Conservation (phyloP, 2,329 filamentous ascomycete genomes). For the Cryphonectria carpinicola region DNA sequence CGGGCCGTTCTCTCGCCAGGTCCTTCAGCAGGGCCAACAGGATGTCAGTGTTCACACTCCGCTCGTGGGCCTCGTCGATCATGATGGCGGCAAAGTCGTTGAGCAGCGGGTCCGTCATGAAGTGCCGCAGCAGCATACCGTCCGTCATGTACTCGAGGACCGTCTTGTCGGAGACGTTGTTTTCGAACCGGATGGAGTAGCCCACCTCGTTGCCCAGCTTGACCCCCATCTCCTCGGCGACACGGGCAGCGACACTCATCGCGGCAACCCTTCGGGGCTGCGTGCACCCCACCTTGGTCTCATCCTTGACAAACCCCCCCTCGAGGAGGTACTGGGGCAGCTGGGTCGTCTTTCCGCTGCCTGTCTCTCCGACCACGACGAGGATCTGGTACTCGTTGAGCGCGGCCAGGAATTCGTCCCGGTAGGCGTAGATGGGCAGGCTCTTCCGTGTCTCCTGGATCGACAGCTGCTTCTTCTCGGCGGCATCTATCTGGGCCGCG, state of each 20-base stretch:
- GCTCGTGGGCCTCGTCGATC: conserved; percentile 97
- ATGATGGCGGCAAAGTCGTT: conserved; percentile 85
- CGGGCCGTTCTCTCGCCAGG: conserved; percentile 77
- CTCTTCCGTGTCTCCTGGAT: conserved; percentile 93
- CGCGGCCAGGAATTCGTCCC: conserved; percentile 84
- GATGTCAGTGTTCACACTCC: conserved; percentile 90
- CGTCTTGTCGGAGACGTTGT: conserved; percentile 88
- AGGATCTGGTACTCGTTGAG: conserved; percentile 84
- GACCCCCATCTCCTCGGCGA: conserved; percentile 90
- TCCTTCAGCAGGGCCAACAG: conserved; percentile 88
- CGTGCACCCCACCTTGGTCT: conserved; percentile 87
- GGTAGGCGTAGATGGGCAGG: conserved; percentile 86
- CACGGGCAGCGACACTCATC: conserved; percentile 96
- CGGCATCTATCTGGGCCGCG: conserved; percentile 81
- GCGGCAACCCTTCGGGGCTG: conserved; percentile 94
- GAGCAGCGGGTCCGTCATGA: conserved; percentile 86
- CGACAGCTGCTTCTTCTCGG: conserved; percentile 82
- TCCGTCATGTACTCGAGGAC: conserved; percentile 96
- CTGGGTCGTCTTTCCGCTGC: conserved; percentile 94
- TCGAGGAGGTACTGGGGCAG: conserved; percentile 92
- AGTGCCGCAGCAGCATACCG: conserved; percentile 88
- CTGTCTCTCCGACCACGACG: conserved; percentile 93
- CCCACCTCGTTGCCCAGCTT: conserved; percentile 92
- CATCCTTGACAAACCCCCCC: conserved; percentile 83
- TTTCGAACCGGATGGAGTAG: conserved; percentile 93